phyloP scores from a whole-genome alignment of 2,329 filamentous ascomycete genomes.

The Elsinoe arachidis region DNA sequence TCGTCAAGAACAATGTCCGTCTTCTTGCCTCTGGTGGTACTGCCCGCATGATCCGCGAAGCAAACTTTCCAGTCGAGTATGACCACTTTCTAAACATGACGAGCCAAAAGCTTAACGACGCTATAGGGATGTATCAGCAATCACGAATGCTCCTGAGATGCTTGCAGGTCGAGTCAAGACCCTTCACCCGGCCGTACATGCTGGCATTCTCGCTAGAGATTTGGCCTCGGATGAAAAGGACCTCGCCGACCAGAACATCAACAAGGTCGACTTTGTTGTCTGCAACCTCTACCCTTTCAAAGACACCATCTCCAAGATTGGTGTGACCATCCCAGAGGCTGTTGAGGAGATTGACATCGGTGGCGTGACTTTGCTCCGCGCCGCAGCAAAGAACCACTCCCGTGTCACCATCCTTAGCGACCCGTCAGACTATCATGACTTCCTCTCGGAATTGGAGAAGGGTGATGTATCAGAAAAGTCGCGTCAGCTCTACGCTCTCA shows the following conservation, averaged over 20 bases:
- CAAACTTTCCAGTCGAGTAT: slow-evolving; percentile 86
- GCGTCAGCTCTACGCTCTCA: slow-evolving; percentile 83
- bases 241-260: slow-evolving; percentile 86
- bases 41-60: slow-evolving; percentile 91
- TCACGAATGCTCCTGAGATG: slow-evolving; percentile 94
- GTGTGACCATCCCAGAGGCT: slow-evolving; percentile 91
- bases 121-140: slow-evolving; percentile 86
- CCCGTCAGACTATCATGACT: slow-evolving; percentile 85
- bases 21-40: slow-evolving; percentile 93
- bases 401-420: slow-evolving; percentile 94
- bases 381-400: slow-evolving; percentile 94
- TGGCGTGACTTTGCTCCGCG: slow-evolving; percentile 90
- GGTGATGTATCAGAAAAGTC: slow-evolving; percentile 79
- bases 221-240: slow-evolving; percentile 95
- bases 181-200: slow-evolving; percentile 70
- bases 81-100: neutral
- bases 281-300: slow-evolving; percentile 99
- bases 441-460: slow-evolving; percentile 78
- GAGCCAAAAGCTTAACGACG: neutral
- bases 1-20: slow-evolving; percentile 80
- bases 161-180: slow-evolving; percentile 89
- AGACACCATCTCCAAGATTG: slow-evolving; percentile 93
- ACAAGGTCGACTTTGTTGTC: slow-evolving; percentile 88
- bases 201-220: slow-evolving; percentile 85
- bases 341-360: slow-evolving; percentile 99